Evolutionary conservation across 1,284 basidiomycete species (phyloP), one percentile per base, ranked within the genome.

Genomic region (Puccinia triticina): DNA sequence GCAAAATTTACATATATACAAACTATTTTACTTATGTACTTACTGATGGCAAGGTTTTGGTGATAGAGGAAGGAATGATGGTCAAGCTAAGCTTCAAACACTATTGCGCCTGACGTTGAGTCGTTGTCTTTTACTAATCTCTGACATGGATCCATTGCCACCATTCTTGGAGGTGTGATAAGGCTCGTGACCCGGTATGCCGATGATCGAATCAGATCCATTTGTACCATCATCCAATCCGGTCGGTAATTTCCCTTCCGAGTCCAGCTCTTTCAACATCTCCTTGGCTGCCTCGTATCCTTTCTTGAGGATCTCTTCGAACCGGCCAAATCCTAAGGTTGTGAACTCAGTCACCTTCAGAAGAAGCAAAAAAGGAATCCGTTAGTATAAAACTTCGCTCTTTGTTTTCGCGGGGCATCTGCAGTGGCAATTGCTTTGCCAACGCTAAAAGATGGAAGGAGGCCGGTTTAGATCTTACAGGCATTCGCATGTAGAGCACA

Each of bases 401-500:
- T 66, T n/a, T 40, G 32, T 55, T 3, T 66, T 12, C 66, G 11
- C n/a, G 11, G 26, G 46, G 71, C n/a, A 12, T 55, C 40, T n/a
- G 34, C 29, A 40, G 26, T 48, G 26, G 53, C 34, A 3, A 18
- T 40, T 26, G 32, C 46, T 29, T 59, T 37, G 32, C 14, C 26
- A 2, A 5, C 29, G 3, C 48, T 46, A 57, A 26, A 55, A 11
- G 23, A 72, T 29, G 12, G 53, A 40, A 46, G 37, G 40, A 32
- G n/a, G n/a, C n/a, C n/a, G 23, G 4, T 32, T n/a, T 34, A 12
- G 83, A 84, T 59, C 86, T 85, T 26, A 98, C 95, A 0, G 97
- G 97, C 93, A 99, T 94, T 82, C 92, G 91, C 88, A 98, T 92
- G 87, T 99, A 99, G 71, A 98, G 88, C 86, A 94, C 96, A 0